Evolutionary conservation across 371 early-diverging fungal genomes (phyloP).

Genomic region (Actinomucor elegans): DNA sequence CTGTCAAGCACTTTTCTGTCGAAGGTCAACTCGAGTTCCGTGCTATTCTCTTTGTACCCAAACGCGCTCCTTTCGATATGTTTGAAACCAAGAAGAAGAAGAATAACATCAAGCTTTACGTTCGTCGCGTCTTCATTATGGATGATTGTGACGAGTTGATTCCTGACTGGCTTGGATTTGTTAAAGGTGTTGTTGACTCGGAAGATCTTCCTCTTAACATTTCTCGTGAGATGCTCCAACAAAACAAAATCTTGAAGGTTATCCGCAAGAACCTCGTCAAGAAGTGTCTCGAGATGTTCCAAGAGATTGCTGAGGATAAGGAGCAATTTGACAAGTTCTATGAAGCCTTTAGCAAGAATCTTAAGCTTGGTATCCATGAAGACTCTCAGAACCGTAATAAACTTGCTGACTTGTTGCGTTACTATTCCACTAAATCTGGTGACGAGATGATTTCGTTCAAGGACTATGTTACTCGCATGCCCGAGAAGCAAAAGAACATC

Average conservation of each 20-base stretch:
- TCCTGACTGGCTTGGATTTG: slow-evolving; percentile 59
- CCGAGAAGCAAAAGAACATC: slow-evolving; percentile 79
- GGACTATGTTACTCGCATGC: slow-evolving; percentile 80
- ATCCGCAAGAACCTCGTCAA: slow-evolving; percentile 78
- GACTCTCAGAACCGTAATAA: slow-evolving; percentile 61
- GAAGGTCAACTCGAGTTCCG: slow-evolving; percentile 84
- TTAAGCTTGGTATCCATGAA: slow-evolving; percentile 81
- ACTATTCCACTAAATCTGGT: slow-evolving; percentile 63
- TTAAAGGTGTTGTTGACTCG: slow-evolving; percentile 78
- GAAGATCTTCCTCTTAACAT: slow-evolving; percentile 89
- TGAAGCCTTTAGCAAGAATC: slow-evolving; percentile 62
- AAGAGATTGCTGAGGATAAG: slow-evolving; percentile 63
- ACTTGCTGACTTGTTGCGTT: slow-evolving; percentile 73
- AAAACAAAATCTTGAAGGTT: slow-evolving; percentile 70
- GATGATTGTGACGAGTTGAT: slow-evolving; percentile 72
- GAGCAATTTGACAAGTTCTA: slow-evolving; percentile 74
- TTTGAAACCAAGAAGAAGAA: slow-evolving; percentile 64
- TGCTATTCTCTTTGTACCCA: slow-evolving; percentile 78
- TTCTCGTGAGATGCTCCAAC: slow-evolving; percentile 86
- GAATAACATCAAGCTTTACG: slow-evolving; percentile 81
- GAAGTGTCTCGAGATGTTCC: slow-evolving; percentile 81
- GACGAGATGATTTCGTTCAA: slow-evolving; percentile 65
- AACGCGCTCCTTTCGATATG: slow-evolving; percentile 63
- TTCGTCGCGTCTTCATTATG: slow-evolving; percentile 85
- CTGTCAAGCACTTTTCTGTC: slow-evolving; percentile 72